Percentiles rank a stretch among this genome's conserved stretches.
phyloP scores from a whole-genome alignment of 176 grass and related monocot species.

The Oryza coarctata region DNA sequence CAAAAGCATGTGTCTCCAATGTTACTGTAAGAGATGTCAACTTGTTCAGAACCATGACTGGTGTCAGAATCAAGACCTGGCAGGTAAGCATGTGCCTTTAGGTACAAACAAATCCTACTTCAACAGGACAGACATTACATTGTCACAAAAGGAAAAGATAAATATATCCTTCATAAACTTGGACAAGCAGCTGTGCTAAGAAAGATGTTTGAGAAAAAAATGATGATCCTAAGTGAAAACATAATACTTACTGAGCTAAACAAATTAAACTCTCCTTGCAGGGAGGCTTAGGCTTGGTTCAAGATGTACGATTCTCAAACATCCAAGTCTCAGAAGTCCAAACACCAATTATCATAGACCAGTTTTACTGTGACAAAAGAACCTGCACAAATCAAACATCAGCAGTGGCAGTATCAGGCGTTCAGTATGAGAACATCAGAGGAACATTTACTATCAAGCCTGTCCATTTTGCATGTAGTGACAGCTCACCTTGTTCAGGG shows the following conservation, averaged over 20 bases:
- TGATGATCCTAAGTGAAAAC: neutral
- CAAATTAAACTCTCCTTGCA: constrained; percentile 42
- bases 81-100: constrained; percentile 61
- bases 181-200: neutral
- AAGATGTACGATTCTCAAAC: constrained; percentile 83
- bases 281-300: constrained; percentile 81
- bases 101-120: constrained; percentile 28
- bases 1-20: constrained; percentile 98
- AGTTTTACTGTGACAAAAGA: constrained; percentile 84
- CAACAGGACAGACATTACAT: neutral
- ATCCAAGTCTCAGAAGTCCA: constrained; percentile 87
- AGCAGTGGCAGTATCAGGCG: constrained; percentile 71
- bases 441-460: constrained; percentile 88
- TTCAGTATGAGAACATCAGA: constrained; percentile 87
- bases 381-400: constrained; percentile 77
- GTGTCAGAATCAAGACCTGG: constrained; percentile 99
- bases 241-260: constrained; percentile 33
- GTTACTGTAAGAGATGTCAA: constrained; percentile 88
- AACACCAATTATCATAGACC: constrained; percentile 92
- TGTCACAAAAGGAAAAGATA: neutral
- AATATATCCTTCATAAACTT: constrained; percentile 1
- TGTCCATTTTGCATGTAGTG: constrained; percentile 91
- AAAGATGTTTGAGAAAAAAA: constrained; percentile 1
- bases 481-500: constrained; percentile 80
- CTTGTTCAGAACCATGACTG: constrained; percentile 87